These are phyloP conservation scores for Scutellaria galericulata DNA, from an alignment of 257 asterid genomes.

Conservation along the genomic window DNA sequence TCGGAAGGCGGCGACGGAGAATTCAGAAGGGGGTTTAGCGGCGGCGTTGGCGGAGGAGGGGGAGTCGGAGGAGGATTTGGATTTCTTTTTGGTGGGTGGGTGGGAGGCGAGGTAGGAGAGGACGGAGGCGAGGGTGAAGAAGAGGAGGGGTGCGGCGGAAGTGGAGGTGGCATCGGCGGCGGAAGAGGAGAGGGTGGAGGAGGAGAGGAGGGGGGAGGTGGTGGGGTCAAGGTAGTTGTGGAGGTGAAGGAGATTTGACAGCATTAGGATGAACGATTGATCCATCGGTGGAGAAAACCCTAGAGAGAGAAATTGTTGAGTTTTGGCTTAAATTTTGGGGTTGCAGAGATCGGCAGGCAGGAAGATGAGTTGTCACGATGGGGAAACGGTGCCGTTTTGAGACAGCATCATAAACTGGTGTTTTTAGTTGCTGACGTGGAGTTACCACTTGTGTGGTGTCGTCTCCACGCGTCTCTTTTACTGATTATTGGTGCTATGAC, in stretches of 20 bases:
- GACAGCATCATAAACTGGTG: too few species aligned
- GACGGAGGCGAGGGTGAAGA: constrained; percentile 96
- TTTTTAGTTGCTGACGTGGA: background rate
- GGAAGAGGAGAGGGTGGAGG: constrained; percentile 53
- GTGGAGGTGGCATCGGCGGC: constrained; percentile 66
- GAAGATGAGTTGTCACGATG: constrained; percentile 30
- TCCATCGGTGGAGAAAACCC: constrained; percentile 62
- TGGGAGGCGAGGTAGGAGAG: constrained; percentile 84
- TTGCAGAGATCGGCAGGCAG: constrained; percentile 30
- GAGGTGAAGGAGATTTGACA: constrained; percentile 89
- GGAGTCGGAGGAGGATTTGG: constrained; percentile 44
- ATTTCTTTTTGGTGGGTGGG: constrained; percentile 47
- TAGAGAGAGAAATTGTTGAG: constrained; percentile 35
- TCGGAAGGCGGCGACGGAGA: constrained; percentile 95
- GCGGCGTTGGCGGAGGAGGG: constrained; percentile 48
- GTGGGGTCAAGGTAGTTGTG: constrained; percentile 96
- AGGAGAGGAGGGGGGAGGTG: constrained; percentile 77
- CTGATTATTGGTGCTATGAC: background rate
- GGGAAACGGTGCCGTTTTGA: constrained; percentile 35
- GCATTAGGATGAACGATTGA: constrained; percentile 85
- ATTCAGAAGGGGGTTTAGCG: constrained; percentile 63
- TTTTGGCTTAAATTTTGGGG: constrained; percentile 9
- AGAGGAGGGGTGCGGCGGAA: constrained; percentile 94
- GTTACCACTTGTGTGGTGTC: too few species aligned
- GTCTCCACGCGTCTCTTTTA: constrained; percentile 30